Evolutionary conservation across 148 eudicot genomes (phyloP).

Genomic region (Arctostaphylos glauca): DNA sequence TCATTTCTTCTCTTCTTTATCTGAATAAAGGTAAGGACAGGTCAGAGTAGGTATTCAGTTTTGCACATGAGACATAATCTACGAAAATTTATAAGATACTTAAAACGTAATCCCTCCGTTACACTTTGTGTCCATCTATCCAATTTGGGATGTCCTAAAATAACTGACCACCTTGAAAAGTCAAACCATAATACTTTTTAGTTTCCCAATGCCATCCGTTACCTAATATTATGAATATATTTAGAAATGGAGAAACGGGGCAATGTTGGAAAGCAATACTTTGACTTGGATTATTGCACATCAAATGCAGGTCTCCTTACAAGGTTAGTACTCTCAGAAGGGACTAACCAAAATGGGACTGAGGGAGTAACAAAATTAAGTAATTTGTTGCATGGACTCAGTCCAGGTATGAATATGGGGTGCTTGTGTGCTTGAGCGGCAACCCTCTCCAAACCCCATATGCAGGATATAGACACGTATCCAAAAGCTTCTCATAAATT

Average conservation of each 20-base stretch:
- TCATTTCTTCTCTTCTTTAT: slow-evolving; percentile 80
- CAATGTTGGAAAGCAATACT: not conserved
- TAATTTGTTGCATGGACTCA: not conserved
- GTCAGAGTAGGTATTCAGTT: not conserved
- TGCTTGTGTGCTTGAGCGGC: not conserved
- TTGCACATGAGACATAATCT: not conserved
- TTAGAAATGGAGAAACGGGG: not conserved
- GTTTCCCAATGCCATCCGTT: not conserved
- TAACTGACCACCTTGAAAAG: not conserved
- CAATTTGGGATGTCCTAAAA: not conserved
- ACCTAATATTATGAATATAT: not conserved
- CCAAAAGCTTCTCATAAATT: not conserved
- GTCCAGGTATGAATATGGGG: not conserved
- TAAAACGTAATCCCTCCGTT: not conserved
- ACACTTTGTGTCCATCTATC: not conserved
- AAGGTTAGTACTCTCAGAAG: not conserved
- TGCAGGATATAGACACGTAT: not conserved
- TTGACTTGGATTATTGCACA: not conserved
- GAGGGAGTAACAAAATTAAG: not conserved
- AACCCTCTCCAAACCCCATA: not conserved
- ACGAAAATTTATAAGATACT: not conserved
- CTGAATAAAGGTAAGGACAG: slow-evolving; percentile 27
- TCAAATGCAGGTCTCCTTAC: not conserved
- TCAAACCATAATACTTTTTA: not conserved
- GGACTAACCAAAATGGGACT: not conserved